These are phyloP conservation scores for Trichoderma atroviride DNA, from an alignment of 2,329 filamentous ascomycete species.

Conservation along the genomic window DNA sequence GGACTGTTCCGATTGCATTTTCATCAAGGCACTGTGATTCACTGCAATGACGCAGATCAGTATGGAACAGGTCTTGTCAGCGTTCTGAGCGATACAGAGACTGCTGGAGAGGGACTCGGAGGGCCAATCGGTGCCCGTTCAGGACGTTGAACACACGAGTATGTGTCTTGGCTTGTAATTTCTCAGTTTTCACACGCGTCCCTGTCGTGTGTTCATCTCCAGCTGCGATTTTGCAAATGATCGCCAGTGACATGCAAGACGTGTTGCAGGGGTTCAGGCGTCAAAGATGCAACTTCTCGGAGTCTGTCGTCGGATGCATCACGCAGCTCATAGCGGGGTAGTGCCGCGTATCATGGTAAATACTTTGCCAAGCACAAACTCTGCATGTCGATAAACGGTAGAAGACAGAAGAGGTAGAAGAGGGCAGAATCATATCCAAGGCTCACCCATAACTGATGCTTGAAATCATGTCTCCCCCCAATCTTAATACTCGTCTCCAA, in stretches of 20 bases:
- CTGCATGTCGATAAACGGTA: neutral
- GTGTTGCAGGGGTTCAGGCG: neutral
- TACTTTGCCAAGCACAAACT: neutral
- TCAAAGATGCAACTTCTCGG: neutral
- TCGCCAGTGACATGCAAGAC: neutral
- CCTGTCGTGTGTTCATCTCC: neutral
- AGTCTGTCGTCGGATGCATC: neutral
- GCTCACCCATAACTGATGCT: neutral
- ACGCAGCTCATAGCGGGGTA: slow-evolving; percentile 2
- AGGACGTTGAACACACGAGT: neutral
- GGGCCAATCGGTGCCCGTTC: neutral
- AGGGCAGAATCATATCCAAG: neutral
- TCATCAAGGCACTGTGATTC: neutral
- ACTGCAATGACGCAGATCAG: neutral
- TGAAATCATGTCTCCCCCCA: neutral
- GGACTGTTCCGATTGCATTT: neutral
- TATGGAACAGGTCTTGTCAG: neutral
- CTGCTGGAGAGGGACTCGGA: neutral
- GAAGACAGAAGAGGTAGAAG: neutral
- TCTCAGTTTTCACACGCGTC: neutral
- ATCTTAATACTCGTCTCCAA: neutral
- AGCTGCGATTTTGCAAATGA: neutral
- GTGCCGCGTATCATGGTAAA: neutral
- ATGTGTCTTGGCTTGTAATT: neutral
- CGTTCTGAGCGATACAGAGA: neutral